Base-by-base conservation (phyloP, 148 eudicot species). In the Nyssa sinensis region DNA sequence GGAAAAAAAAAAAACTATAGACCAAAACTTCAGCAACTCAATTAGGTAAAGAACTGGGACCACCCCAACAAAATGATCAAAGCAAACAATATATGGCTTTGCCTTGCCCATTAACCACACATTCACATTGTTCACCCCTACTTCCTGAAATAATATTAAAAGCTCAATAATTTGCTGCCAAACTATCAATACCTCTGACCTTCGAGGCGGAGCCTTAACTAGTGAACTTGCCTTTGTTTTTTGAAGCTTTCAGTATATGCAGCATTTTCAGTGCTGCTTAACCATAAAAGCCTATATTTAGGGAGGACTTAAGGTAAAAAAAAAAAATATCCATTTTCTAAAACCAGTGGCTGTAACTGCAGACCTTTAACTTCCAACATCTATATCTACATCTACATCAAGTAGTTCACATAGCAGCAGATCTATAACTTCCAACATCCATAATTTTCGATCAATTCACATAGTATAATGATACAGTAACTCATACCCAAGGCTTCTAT, bases 401-500 rank as follows among this genome's bases (percentile, higher is more conserved):
- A n/a, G n/a, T n/a, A n/a, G n/a, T n/a, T n/a, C n/a, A n/a, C n/a
- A n/a, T n/a, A n/a, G n/a, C n/a, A n/a, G n/a, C n/a, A n/a, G n/a
- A n/a, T n/a, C n/a, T n/a, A n/a, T n/a, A 55, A 1, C 12, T 28
- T 68, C 28, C 47, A 30, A 67, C 31, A 62, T 29, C 21, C 17
- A 49, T 17, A 51, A 58, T 3, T 67, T 33, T 41, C 28, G 37
- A 51, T 29, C 33, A 49, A 35, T 55, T 32, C 37, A n/a, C 62
- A 58, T 3, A n/a, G 11, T 17, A 29, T n/a, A 59, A 23, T 23
- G 69, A 75, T 59, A 21, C 35, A 37, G 6, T 41, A 25, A 64
- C 66, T 37, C 78, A 34, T 88, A 94, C 98, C 97, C 78, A 94
- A 87, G 67, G 98, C 96, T 85, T 94, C 98, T 64, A 94, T 90